Conservation (phyloP, 2,329 filamentous ascomycete genomes). For the Aspergillus bombycis region DNA sequence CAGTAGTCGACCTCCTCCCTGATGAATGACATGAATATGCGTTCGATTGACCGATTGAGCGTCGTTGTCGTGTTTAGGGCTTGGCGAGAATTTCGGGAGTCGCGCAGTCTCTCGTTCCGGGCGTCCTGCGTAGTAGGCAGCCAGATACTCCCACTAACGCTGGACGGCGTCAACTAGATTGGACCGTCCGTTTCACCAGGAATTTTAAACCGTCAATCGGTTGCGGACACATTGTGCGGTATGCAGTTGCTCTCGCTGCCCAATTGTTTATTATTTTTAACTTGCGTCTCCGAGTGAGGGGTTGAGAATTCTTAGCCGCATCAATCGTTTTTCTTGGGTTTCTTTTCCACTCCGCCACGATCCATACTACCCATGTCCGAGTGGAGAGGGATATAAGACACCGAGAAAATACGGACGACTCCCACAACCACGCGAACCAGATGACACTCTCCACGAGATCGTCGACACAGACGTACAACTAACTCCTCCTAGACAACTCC, state of each 20-base stretch:
- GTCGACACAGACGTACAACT: no score
- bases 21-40: neutral
- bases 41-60: neutral
- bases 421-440: no score
- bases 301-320: no score
- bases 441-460: no score
- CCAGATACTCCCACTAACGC: neutral
- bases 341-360: neutral
- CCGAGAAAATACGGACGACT: no score
- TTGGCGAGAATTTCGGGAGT: neutral
- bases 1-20: no score
- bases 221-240: neutral
- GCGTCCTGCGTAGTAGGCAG: neutral
- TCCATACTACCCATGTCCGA: no score
- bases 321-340: neutral
- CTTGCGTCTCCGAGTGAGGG: no score
- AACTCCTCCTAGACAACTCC: neutral
- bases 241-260: neutral
- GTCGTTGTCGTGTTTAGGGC: neutral
- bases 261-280: neutral
- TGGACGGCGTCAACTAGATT: slow-evolving; percentile 4
- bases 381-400: no score
- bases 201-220: neutral
- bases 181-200: slow-evolving; percentile 1
- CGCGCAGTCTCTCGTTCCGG: neutral